These are phyloP conservation scores for Phytopythium boreale DNA, from an alignment of 352 stramenopile species.

Conservation along the genomic window DNA sequence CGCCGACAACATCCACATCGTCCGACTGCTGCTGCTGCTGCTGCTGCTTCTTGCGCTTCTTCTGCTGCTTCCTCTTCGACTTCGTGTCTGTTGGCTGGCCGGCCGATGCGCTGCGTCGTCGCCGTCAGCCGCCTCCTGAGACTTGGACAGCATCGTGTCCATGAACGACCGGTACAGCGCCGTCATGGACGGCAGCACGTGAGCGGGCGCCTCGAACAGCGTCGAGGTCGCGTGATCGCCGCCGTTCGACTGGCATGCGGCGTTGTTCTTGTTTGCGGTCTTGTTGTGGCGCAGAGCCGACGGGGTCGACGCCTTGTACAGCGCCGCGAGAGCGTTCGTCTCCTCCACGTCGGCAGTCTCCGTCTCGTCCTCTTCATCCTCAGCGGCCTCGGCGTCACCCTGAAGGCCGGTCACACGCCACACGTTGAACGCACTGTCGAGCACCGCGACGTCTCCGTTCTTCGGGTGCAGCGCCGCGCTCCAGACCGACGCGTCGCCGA, in stretches of 20 bases:
- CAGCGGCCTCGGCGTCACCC: slow-evolving; percentile 12
- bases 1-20: not conserved
- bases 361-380: slow-evolving; percentile 24
- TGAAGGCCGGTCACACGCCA: slow-evolving; percentile 56
- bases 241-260: slow-evolving; percentile 9
- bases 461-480: slow-evolving; percentile 51
- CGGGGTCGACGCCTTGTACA: slow-evolving; percentile 35
- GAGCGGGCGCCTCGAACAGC: too few species aligned
- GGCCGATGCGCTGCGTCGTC: slow-evolving; percentile 2
- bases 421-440: slow-evolving; percentile 51
- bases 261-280: slow-evolving; percentile 18
- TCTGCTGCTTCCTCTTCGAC: slow-evolving; percentile 48
- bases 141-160: slow-evolving; percentile 83
- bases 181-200: too few species aligned
- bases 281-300: slow-evolving; percentile 10
- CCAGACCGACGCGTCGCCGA: slow-evolving; percentile 34
- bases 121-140: slow-evolving; percentile 21
- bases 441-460: slow-evolving; percentile 52
- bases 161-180: slow-evolving; percentile 22
- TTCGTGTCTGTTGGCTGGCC: slow-evolving; percentile 2
- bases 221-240: too few species aligned
- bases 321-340: slow-evolving; percentile 36
- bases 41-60: slow-evolving; percentile 60
- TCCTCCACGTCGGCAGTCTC: slow-evolving; percentile 23
- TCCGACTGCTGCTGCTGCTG: slow-evolving; percentile 16